phyloP scores from a whole-genome alignment of 139 green algal species.

The Auxenochlorella pyrenoidosa region DNA sequence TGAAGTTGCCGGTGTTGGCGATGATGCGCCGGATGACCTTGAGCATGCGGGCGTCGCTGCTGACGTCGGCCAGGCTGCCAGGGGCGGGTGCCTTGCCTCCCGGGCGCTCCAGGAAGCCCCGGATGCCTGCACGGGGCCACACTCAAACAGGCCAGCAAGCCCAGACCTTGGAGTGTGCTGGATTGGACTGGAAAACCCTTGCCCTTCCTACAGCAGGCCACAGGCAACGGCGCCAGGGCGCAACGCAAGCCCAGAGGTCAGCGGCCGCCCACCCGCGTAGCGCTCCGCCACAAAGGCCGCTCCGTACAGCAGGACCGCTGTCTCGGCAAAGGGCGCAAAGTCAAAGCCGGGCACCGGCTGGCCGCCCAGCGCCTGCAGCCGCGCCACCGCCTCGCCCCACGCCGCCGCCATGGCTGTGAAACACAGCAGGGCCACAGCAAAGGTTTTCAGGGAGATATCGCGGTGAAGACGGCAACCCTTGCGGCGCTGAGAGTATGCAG shows the following conservation, averaged over 20 bases:
- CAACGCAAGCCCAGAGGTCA: neutral
- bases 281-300: constrained; percentile 83
- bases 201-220: too few relatives aligned
- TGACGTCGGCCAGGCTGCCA: neutral
- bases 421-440: neutral
- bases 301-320: constrained; percentile 77
- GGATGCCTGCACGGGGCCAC: constrained; percentile 54
- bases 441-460: neutral
- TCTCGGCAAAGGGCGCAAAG: constrained; percentile 70
- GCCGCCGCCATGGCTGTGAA: constrained; percentile 21
- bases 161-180: too few relatives aligned
- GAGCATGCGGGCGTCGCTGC: constrained; percentile 68
- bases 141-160: neutral
- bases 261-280: constrained; percentile 50
- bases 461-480: neutral
- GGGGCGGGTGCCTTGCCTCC: neutral
- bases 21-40: constrained; percentile 77
- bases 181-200: too few relatives aligned
- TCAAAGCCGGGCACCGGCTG: constrained; percentile 59
- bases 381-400: constrained; percentile 56
- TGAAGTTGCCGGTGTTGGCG: constrained; percentile 49
- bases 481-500: neutral
- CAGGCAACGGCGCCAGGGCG: too few relatives aligned
- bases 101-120: constrained; percentile 66
- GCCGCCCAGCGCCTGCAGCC: constrained; percentile 62